These are phyloP conservation scores for Ulota crispa DNA, from an alignment of 225 moss, liverwort and hornwort genomes.

Conservation along the genomic window DNA sequence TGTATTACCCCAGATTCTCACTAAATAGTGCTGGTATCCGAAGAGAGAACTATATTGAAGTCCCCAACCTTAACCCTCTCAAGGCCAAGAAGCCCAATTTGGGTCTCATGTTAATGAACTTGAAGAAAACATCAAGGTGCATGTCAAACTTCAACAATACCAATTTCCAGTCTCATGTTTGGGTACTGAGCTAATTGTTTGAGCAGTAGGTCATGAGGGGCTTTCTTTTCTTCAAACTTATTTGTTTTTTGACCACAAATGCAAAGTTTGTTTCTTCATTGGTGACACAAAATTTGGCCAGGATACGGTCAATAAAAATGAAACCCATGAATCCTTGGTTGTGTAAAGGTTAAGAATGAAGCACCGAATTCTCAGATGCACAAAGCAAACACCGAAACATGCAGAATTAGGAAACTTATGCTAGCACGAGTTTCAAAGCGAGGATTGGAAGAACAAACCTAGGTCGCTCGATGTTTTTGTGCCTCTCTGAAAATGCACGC, in stretches of 20 bases:
- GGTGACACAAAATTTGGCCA: background rate
- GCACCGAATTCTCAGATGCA: background rate
- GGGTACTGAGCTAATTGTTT: background rate
- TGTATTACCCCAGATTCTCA: background rate
- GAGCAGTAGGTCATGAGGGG: background rate
- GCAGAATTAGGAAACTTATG: background rate
- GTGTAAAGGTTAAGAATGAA: background rate
- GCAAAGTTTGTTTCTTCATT: background rate
- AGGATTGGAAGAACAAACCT: slow-evolving; percentile 32
- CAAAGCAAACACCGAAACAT: background rate
- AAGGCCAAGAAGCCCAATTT: background rate
- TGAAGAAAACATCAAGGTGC: no score
- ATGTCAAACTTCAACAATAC: no score
- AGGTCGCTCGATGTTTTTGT: slow-evolving; percentile 30
- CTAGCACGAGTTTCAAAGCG: background rate
- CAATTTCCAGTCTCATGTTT: no score
- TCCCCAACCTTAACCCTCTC: background rate
- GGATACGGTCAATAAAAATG: background rate
- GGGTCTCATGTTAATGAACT: background rate
- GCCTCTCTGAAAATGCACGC: slow-evolving; percentile 44
- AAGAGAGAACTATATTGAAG: background rate
- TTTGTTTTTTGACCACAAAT: background rate
- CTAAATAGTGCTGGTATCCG: background rate
- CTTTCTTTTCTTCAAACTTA: background rate
- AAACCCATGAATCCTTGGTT: background rate